Evolutionary conservation across 805 yeast genomes (phyloP).

Genomic region (Ogataea pignaliae): DNA sequence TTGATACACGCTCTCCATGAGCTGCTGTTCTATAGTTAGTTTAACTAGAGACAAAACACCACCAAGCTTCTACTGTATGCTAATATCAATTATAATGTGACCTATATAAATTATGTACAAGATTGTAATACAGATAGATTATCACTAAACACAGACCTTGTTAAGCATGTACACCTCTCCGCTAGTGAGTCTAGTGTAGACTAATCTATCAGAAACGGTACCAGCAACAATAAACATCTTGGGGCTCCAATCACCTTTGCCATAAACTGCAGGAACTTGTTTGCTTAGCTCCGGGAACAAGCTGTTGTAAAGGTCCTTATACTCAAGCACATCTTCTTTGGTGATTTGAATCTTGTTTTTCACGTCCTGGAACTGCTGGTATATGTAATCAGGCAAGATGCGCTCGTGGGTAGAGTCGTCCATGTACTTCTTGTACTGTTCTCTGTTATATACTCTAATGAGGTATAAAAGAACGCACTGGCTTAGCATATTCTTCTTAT

Average conservation of each 20-base stretch:
- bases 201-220: constrained; percentile 27
- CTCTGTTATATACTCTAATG: constrained; percentile 50
- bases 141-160: too few relatives aligned
- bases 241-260: constrained; percentile 45
- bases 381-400: constrained; percentile 50
- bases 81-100: too few relatives aligned
- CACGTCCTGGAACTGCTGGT: constrained; percentile 20
- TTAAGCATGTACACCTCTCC: constrained; percentile 23
- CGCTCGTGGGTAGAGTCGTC: constrained; percentile 22
- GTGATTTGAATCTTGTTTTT: constrained; percentile 34
- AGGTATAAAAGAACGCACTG: constrained; percentile 61
- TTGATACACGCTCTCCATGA: too few relatives aligned
- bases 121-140: too few relatives aligned
- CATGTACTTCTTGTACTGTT: constrained; percentile 23
- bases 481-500: constrained; percentile 45
- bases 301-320: constrained; percentile 44
- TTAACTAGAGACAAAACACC: too few relatives aligned
- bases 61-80: too few relatives aligned
- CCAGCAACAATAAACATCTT: constrained; percentile 42
- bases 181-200: constrained; percentile 23
- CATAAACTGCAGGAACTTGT: constrained; percentile 37
- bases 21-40: too few relatives aligned
- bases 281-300: constrained; percentile 48
- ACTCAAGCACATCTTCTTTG: constrained; percentile 52
- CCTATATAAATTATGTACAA: too few relatives aligned